Evolutionary conservation across 2,329 filamentous ascomycete species (phyloP), one percentile per base, ranked within the genome.

Genomic region (Phialophora tarda): DNA sequence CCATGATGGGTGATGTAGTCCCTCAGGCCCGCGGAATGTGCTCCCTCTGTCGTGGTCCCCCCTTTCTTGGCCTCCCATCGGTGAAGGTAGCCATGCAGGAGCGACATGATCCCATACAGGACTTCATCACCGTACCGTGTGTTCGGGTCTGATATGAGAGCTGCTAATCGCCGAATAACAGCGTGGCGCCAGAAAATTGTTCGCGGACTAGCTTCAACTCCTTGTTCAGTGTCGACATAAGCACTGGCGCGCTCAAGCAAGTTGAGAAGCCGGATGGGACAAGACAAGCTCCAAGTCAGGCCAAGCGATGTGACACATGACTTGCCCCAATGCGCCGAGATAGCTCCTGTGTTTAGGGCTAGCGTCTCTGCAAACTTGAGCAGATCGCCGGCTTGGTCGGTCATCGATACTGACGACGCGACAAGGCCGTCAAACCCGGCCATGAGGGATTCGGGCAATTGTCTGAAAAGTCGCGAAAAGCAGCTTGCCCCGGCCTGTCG

Each of bases 141-240:
- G 21, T 28, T n/a, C 11, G 56, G 56, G 24, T 59, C 38, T 21
- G 56, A 47, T 47, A 59, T 59, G 41, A 59, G 56, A 10, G 24
- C 17, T 41, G 56, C 56, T n/a, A 59, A 32, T 17, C 56, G 56
- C 41, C 34, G 56, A 21, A 48, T 48, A 26, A 47, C 38, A 28
- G 56, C 41, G 17, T 59, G 56, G 17, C 56, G 56, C 56, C 56
- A 59, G 56, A 59, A 59, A 59, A 59, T 47, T 6, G 56, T 59
- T 12, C 56, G 38, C 10, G 38, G 56, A 32, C 56, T 59, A 17
- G 23, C 24, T 17, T 14, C 38, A 32, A 47, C 17, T 6, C 23
- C 23, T 21, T 59, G 38, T 14, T 24, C 12, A 26, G 38, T 59
- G 26, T 59, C 56, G 8, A 59, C 14, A 30, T 47, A 59, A 23